A percentile compares a stretch with the other conserved stretches of the same genome.
phyloP scores from a whole-genome alignment of 2,329 filamentous ascomycete species.

The Xylaria sp. region DNA sequence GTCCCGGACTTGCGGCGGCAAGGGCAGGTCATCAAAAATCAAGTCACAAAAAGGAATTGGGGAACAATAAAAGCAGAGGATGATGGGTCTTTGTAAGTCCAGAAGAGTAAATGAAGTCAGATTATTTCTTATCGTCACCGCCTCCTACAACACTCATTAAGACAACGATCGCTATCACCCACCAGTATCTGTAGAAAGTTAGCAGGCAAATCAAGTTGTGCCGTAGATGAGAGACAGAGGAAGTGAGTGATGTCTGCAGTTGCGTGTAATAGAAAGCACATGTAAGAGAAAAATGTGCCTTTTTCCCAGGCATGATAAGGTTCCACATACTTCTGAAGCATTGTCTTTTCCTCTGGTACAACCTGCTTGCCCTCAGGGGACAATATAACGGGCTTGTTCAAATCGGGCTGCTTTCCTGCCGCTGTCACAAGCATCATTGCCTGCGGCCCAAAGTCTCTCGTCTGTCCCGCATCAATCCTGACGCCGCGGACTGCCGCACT shows the following conservation, averaged over 20 bases:
- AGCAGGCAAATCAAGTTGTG: constrained; percentile 37
- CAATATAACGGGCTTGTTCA: constrained; percentile 69
- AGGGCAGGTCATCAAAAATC: not conserved
- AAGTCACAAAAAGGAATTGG: constrained; percentile 4
- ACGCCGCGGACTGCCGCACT: constrained; percentile 62
- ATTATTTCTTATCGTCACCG: constrained; percentile 58
- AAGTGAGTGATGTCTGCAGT: not conserved
- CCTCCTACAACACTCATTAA: constrained; percentile 61
- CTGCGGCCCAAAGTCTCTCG: constrained; percentile 68
- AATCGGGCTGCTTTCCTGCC: constrained; percentile 60
- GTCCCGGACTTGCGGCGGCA: not conserved
- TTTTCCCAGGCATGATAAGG: not conserved
- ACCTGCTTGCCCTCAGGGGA: constrained; percentile 64
- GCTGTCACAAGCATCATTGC: constrained; percentile 55
- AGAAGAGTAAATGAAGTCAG: constrained; percentile 25
- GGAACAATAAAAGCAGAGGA: not conserved
- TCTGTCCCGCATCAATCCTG: constrained; percentile 66
- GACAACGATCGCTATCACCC: constrained; percentile 61
- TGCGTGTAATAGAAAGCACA: not conserved
- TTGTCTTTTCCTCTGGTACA: constrained; percentile 64
- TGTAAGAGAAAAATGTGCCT: not conserved
- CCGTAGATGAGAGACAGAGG: not conserved
- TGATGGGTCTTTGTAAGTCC: not conserved
- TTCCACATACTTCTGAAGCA: constrained; percentile 67
- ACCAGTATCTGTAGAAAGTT: constrained; percentile 65